Base-by-base conservation (phyloP, 106 monocot species). In the Vanilla planifolia region DNA sequence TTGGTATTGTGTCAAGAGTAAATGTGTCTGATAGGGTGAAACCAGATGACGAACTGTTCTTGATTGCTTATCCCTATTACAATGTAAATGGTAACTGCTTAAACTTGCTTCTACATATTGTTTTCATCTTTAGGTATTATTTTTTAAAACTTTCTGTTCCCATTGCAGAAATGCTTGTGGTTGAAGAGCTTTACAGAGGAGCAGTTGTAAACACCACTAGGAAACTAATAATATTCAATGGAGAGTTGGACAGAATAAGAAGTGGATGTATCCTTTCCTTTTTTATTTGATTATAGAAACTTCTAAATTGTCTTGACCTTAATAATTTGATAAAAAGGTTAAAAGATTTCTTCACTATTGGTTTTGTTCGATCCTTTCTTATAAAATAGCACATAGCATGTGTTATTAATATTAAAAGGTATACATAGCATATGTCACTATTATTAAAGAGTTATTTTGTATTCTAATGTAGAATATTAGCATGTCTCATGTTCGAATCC, bases 11-110 rank as follows among this genome's bases (percentile, higher is more conserved):
- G 6, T 78, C 73, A 21, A 91, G 80, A 63, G 71, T 96, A 33
- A 96, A 80, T 79, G 91, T 96, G 95, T 48, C 74, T 53, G 89
- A 95, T 36, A 76, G 80, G 9, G 89, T 89, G 32, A 83, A 84
- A 56, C 80, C 86, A 35, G 75, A 87, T 8, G 95, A 96, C 59
- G 87, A 91, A 67, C 51, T 84, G 39, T 96, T 96, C 74, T 74
- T 91, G 46, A 87, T 90, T 60, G 95, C 86, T 3, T 96, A 96
- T 74, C 95, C 95, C 8, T 96, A 96, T 59, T 96, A 91, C 66
- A 96, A 96, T 79, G 95, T 96, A 34, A 96, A 96, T 65, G 95
- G 95, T 91, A 77, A 15, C 25, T 55, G 6, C 67, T 59, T 61
- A 1, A 22, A 42, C 33, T 55, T 26, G 8, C 55, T 41, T 61